Base-by-base conservation (phyloP, 371 early-diverging fungal genomes). In the Syncephalastrum racemosum region DNA sequence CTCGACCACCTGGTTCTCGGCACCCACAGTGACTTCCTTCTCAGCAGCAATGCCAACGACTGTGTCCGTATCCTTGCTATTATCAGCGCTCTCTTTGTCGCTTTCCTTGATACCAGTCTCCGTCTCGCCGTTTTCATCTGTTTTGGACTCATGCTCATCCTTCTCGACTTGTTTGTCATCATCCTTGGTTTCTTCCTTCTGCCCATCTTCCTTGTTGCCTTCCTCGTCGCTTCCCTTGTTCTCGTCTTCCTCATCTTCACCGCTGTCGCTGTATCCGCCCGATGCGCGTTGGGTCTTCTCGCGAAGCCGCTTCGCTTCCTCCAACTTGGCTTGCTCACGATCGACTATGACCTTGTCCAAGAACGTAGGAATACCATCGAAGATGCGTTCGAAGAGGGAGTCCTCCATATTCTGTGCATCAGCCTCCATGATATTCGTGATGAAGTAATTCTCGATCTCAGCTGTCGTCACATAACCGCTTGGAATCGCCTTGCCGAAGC, bases 401-500 rank as follows among this genome's bases (percentile, higher is more conserved):
- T 56, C 41, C 10, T 59, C 60, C 6, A 53, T 51, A 7, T 59
- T 49, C 15, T 55, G 22, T 10, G 53, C 31, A 25, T 64, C 66
- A 10, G 64, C 53, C 8, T 63, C 65, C 57, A 71, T 47, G 22
- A 67, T 40, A 4, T 65, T 2, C 19, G 61, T 51, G 8, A 71
- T 69, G 50, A 75, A 75, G 52, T 60, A 66, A 16, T 56, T 65
- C 24, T 81, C 80, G 7, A 81, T 46, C 54, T 81, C 80, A 16
- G 81, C 82, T 0, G 83, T 73, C 1, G 82, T 80, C 12, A 81
- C 63, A 0, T 68, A 15, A 31, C 73, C 56, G 24, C 60, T 53
- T 0, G 80, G 79, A 24, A 75, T 63, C 7, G 41, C 18, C 8
- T 60, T 42, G 22, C 46, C 59, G 18, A 75, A 65, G 2, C 54